Base-by-base conservation (phyloP, 305 asterid genomes). In the Solanum hybrid region DNA sequence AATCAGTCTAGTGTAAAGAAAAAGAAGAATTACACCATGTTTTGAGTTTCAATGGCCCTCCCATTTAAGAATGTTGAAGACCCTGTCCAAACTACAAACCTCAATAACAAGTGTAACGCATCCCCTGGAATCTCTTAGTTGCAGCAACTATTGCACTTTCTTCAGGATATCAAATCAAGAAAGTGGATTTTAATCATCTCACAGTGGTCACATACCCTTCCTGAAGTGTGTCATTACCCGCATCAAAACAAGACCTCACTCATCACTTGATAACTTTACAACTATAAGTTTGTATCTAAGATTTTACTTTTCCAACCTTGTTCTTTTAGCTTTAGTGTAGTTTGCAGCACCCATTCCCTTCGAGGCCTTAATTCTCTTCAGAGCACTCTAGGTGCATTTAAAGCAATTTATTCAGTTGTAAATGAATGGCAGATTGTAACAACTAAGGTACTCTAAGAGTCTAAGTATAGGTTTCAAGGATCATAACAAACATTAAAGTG, bases 1-100 rank as follows among this genome's bases (percentile, higher is more conserved):
- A 90, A 88, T 87, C 79, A 91, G 89, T 79, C 88, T 72, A 33
- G 87, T 45, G 13, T 32, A 57, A 11, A 78, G 57, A 33, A 88
- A 41, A 88, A 78, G 85, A 61, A 76, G 61, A 78, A 41, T 1
- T 31, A 29, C 90, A 45, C 88, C 45, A 85, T 57, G 41, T 57
- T 61, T 31, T 57, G 88, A 57, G 41, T 85, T 85, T 10, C 75
- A 17, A 51, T 51, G 29, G 29, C 39, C 75, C 22, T 10, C 3
- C 88, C 3, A 1, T 20, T 31, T 61, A 32, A 85, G 45, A 85
- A 33, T 51, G 45, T 32, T 57, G 77, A 85, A 31, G 45, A 15
- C 76, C 75, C 38, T 10, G 8, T 10, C 29, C 31, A 29, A 51
- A 51, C 45, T 57, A 32, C 31, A 51, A 45, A 29, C 37, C 88